Conservation (phyloP, 1,284 basidiomycete genomes). For the Grifola frondosa region DNA sequence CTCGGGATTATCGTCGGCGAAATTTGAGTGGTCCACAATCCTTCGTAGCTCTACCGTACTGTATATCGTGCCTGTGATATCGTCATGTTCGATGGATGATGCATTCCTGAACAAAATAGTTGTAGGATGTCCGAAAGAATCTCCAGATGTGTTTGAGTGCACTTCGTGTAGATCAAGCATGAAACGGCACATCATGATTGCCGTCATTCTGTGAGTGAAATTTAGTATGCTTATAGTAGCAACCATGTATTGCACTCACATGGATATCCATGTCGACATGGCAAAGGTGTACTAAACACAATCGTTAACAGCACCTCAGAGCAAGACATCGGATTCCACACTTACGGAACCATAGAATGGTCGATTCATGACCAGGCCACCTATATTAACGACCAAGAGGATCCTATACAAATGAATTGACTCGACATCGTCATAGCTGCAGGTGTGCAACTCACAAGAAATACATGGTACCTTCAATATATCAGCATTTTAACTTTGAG, state of each 20-base stretch:
- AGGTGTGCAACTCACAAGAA: neutral
- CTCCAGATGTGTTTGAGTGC: no score
- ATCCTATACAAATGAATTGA: neutral
- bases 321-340: neutral
- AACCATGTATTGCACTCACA: neutral
- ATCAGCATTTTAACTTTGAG: neutral
- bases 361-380: slow-evolving; percentile 3
- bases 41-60: no score
- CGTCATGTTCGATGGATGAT: no score
- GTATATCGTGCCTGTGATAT: no score
- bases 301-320: neutral
- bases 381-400: neutral
- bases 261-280: slow-evolving; percentile 8
- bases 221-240: neutral
- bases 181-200: slow-evolving; percentile 12
- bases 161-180: slow-evolving; percentile 9
- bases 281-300: slow-evolving; percentile 4
- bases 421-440: neutral
- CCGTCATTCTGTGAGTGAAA: neutral
- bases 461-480: slow-evolving; percentile 2
- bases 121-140: no score
- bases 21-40: no score
- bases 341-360: slow-evolving; percentile 2
- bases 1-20: no score
- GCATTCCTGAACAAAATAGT: no score